Percentiles rank a stretch among this genome's conserved stretches.
These are phyloP conservation scores for Fremontodendron californicum DNA, from an alignment of 345 rosid genomes.

Conservation along the genomic window DNA sequence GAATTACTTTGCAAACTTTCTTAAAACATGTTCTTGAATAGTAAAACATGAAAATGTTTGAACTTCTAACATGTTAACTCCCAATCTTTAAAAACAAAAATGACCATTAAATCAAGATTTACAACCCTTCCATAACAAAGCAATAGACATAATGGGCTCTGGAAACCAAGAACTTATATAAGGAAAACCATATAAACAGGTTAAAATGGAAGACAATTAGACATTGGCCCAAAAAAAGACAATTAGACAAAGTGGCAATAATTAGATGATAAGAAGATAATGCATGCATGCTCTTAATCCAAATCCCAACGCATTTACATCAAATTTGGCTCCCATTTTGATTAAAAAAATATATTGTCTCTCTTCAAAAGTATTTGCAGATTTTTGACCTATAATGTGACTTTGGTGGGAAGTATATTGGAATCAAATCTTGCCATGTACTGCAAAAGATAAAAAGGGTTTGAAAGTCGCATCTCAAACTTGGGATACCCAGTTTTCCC, in stretches of 20 bases:
- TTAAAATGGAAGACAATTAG: not conserved
- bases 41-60: no score
- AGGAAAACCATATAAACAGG: not conserved
- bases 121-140: not conserved
- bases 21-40: not conserved
- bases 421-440: slow-evolving; percentile 11
- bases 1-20: not conserved
- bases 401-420: slow-evolving; percentile 11
- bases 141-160: not conserved
- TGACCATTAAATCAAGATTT: not conserved
- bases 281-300: slow-evolving; percentile 17
- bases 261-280: slow-evolving; percentile 9
- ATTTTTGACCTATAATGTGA: slow-evolving; percentile 9
- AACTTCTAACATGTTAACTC: no score
- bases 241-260: not conserved
- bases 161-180: not conserved
- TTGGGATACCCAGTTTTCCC: slow-evolving; percentile 8
- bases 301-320: slow-evolving; percentile 29
- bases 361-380: slow-evolving; percentile 24
- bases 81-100: not conserved
- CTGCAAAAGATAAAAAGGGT: not conserved
- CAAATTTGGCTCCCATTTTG: slow-evolving; percentile 9
- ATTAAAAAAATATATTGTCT: not conserved
- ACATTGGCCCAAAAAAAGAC: no score
- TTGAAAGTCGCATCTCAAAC: slow-evolving; percentile 11